These are phyloP conservation scores for Cytidiella melzeri DNA, from an alignment of 768 basidiomycete species.

Conservation along the genomic window DNA sequence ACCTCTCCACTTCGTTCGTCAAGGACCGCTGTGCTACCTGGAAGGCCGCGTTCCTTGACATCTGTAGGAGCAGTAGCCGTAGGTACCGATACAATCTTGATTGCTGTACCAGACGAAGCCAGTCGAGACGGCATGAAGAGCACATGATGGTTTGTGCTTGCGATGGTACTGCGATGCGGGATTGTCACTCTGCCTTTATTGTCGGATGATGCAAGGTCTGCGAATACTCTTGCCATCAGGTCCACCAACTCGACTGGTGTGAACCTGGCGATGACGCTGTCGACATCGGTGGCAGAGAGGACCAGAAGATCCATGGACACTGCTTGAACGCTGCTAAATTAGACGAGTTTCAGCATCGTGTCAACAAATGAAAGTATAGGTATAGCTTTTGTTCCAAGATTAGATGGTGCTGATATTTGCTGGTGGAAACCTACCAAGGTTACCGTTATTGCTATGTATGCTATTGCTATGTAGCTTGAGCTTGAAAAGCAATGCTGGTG, in stretches of 20 bases:
- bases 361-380: no score
- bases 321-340: no score
- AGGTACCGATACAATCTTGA: conserved; percentile 83
- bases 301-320: conserved; percentile 56
- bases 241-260: conserved; percentile 38
- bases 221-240: conserved; percentile 57
- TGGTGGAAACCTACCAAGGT: no score
- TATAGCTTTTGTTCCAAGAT: no score
- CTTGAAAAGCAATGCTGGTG: no score
- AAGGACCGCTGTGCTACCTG: conserved; percentile 70
- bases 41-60: conserved; percentile 45
- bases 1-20: conserved; percentile 64
- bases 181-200: conserved; percentile 21
- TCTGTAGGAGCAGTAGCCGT: conserved; percentile 28
- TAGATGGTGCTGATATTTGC: no score
- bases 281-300: conserved; percentile 57
- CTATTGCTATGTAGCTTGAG: no score
- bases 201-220: conserved; percentile 33
- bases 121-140: conserved; percentile 85
- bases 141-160: conserved; percentile 47
- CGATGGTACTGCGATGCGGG: conserved; percentile 58
- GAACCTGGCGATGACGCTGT: conserved; percentile 39
- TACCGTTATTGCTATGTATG: no score
- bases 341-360: no score
- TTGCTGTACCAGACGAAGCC: conserved; percentile 43